Percentiles rank a stretch among this genome's conserved stretches.
phyloP scores from a whole-genome alignment of 202 grass and related monocot species.

The Panicum virgatum region DNA sequence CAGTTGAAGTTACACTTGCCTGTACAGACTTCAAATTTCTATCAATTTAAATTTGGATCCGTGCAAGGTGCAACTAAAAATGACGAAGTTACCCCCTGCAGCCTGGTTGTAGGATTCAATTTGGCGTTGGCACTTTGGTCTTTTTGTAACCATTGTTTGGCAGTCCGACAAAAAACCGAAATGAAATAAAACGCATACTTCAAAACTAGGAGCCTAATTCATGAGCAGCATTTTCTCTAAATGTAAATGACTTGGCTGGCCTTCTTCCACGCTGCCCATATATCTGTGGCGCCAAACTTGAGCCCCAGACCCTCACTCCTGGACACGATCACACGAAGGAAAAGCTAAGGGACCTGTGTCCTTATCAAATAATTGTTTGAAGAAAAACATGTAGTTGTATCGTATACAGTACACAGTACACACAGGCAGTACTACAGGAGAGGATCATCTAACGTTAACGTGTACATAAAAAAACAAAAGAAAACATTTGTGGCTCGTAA shows the following conservation, averaged over 20 bases:
- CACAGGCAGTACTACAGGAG: no score
- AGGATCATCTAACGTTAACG: not conserved
- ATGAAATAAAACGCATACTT: not conserved
- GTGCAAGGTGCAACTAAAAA: not conserved
- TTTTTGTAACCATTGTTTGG: not conserved
- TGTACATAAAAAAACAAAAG: not conserved
- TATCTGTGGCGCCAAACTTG: constrained; percentile 15
- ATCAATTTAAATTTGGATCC: not conserved
- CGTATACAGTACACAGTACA: no score
- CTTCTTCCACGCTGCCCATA: constrained; percentile 38
- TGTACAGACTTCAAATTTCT: not conserved
- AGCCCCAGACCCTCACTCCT: not conserved
- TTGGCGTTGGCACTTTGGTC: not conserved
- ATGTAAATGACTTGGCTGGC: not conserved
- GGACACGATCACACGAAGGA: not conserved
- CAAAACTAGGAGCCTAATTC: not conserved
- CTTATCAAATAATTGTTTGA: not conserved
- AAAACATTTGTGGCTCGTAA: constrained; percentile 42
- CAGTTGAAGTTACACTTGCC: not conserved
- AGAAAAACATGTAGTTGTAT: not conserved
- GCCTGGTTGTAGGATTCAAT: not conserved
- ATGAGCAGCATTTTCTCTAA: not conserved
- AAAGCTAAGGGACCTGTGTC: not conserved
- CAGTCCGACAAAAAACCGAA: not conserved
- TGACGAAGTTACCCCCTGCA: not conserved